Evolutionary conservation across 441 rosid species (phyloP), one percentile per base, ranked within the genome.

Genomic region (Geranium incanum): DNA sequence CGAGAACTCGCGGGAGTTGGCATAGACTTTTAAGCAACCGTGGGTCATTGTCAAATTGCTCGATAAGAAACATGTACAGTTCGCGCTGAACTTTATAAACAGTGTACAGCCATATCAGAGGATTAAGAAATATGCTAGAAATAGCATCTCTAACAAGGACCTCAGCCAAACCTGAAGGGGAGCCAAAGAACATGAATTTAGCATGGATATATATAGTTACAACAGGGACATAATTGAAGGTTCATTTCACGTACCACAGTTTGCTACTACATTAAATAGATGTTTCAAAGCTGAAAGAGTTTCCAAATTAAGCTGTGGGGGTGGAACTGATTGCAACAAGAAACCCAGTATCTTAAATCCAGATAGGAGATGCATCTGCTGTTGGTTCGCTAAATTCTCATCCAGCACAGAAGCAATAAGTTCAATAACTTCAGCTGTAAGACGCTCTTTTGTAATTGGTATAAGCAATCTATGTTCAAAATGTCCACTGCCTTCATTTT

Each of bases 401-500:
- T 95, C 98, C 69, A 95, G 84, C 72, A 95, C 93, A 67, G 97
- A 95, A 81, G 98, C 92, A 79, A 95, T 91, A 75, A 95, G 95
- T 77, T 92, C 96, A 78, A 92, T 83, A 74, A 92, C 98, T 85
- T 92, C 98, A 68, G 99, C 98, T 23, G 91, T 91, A 81, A 88
- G 77, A 70, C 96, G 97, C 76, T 95, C 98, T 84, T 85, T 87
- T 18, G 88, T 75, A 70, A 87, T 80, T 37, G 92, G 95, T 69
- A 86, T 81, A 69, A 87, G 84, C 75, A 87, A 80, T 65, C 79
- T 59, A 67, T 78, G 85, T 64, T 86, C 97, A 78, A 67, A 76
- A 69, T 78, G 78, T 73, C 82, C 84, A 75, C 71, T 79, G 81
- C 81, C 88, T 72, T 86, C 89, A 77, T 81, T 83, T 77, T 88